Percentiles rank a stretch among this genome's conserved stretches.
Conservation (phyloP, 441 rosid genomes). For the Capsella rubella region DNA sequence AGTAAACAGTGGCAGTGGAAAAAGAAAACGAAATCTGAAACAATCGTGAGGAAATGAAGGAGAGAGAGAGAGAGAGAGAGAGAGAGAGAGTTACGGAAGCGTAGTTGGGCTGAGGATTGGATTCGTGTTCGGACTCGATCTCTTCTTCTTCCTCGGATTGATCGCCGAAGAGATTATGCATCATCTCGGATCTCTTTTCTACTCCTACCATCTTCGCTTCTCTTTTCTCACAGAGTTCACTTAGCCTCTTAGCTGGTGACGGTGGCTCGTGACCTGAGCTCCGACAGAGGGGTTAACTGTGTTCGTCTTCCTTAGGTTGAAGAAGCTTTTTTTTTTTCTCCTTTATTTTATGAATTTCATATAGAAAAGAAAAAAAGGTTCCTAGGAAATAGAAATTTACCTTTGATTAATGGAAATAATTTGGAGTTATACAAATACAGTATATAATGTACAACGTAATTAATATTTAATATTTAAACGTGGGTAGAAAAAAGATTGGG, state of each 20-base stretch:
- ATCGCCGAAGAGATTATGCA: constrained; percentile 96
- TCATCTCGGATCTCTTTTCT: constrained; percentile 93
- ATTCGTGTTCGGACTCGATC: constrained; percentile 95
- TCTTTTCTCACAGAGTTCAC: constrained; percentile 13
- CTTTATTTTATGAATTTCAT: no score
- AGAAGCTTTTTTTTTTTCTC: no score
- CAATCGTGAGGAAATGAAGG: background rate
- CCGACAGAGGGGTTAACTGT: constrained; percentile 28
- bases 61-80: no score
- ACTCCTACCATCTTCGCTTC: constrained; percentile 54
- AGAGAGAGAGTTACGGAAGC: constrained; percentile 60
- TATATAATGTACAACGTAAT: no score
- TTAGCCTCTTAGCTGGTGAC: background rate
- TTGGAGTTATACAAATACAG: no score
- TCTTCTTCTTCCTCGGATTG: constrained; percentile 92
- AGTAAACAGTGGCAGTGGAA: background rate
- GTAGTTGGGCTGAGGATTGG: constrained; percentile 86
- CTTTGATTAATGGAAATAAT: no score
- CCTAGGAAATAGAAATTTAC: no score
- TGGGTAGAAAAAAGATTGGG: no score
- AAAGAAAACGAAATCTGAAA: background rate
- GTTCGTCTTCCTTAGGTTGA: constrained; percentile 6
- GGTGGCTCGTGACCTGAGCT: constrained; percentile 41
- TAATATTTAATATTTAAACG: no score
- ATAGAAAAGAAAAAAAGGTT: no score